Evolutionary conservation across 164 flowering plant species (phyloP).

Genomic region (Vitis rotundifolia): DNA sequence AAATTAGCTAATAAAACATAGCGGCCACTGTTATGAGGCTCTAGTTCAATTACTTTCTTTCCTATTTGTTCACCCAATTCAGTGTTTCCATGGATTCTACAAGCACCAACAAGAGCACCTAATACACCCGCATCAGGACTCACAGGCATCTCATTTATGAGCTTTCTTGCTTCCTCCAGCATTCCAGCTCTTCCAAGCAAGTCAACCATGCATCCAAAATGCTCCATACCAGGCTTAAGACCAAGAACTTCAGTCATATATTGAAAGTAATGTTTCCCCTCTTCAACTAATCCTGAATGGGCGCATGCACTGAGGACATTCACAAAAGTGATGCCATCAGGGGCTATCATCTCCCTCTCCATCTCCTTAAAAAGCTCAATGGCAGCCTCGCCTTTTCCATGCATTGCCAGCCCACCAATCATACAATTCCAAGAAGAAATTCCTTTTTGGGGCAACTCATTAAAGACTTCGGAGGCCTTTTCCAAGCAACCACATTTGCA

Average conservation of each 20-base stretch:
- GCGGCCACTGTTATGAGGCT: slow-evolving; percentile 59
- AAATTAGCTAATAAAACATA: slow-evolving; percentile 57
- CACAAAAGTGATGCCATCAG: slow-evolving; percentile 53
- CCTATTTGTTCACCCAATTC: slow-evolving; percentile 57
- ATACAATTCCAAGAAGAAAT: slow-evolving; percentile 68
- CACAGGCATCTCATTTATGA: slow-evolving; percentile 51
- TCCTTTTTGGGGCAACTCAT: slow-evolving; percentile 33
- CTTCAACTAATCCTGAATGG: slow-evolving; percentile 61
- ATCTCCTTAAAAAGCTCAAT: slow-evolving; percentile 45
- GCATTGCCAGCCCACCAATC: slow-evolving; percentile 67
- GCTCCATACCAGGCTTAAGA: slow-evolving; percentile 48
- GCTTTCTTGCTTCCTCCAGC: slow-evolving; percentile 48
- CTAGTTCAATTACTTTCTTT: slow-evolving; percentile 51
- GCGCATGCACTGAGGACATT: slow-evolving; percentile 66
- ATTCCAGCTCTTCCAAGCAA: slow-evolving; percentile 57
- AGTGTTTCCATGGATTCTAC: slow-evolving; percentile 48
- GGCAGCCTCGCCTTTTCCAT: slow-evolving; percentile 52
- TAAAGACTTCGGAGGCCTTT: slow-evolving; percentile 49
- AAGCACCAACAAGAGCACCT: slow-evolving; percentile 64
- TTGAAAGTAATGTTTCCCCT: slow-evolving; percentile 46
- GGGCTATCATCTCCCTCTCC: slow-evolving; percentile 36
- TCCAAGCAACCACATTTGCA: slow-evolving; percentile 68
- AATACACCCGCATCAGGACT: slow-evolving; percentile 50
- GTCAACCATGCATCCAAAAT: slow-evolving; percentile 68
- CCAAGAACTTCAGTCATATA: slow-evolving; percentile 44